phyloP scores from a whole-genome alignment of 495 filamentous ascomycete genomes.

The Jackrogersella multiformis region DNA sequence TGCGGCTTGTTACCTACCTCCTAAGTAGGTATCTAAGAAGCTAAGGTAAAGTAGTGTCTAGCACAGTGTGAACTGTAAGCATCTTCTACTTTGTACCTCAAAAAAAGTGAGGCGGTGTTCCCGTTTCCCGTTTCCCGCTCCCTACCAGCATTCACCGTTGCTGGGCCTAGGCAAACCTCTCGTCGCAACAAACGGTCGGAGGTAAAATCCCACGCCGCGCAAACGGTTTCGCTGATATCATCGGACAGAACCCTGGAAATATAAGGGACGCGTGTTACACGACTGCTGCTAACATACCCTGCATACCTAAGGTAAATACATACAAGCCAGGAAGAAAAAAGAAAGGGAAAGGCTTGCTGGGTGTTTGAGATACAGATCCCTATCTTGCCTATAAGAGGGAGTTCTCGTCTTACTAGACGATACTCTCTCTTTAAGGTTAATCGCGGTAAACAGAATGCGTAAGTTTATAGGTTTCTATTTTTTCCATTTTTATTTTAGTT shows the following conservation, averaged over 20 bases:
- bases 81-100: not conserved
- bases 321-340: constrained; percentile 7
- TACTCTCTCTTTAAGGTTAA: constrained; percentile 19
- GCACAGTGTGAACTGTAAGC: constrained; percentile 28
- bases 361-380: constrained; percentile 4
- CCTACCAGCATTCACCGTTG: not conserved
- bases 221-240: constrained; percentile 20
- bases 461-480: constrained; percentile 5
- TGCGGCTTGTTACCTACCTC: too few species aligned
- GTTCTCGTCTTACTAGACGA: constrained; percentile 33
- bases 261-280: constrained; percentile 13
- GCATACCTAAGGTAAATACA: too few species aligned
- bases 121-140: not conserved
- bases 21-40: too few species aligned
- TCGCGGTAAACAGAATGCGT: constrained; percentile 28
- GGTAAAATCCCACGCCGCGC: constrained; percentile 7
- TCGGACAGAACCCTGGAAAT: not conserved
- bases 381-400: constrained; percentile 13
- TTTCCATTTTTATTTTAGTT: not conserved
- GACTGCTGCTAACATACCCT: constrained; percentile 11
- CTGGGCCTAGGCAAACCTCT: not conserved
- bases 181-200: constrained; percentile 19
- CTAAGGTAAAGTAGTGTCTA: not conserved
- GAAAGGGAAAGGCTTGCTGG: constrained; percentile 3
- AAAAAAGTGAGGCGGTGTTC: constrained; percentile 36